Conservation (phyloP, 2,329 filamentous ascomycete genomes). For the Diaporthe destruens region DNA sequence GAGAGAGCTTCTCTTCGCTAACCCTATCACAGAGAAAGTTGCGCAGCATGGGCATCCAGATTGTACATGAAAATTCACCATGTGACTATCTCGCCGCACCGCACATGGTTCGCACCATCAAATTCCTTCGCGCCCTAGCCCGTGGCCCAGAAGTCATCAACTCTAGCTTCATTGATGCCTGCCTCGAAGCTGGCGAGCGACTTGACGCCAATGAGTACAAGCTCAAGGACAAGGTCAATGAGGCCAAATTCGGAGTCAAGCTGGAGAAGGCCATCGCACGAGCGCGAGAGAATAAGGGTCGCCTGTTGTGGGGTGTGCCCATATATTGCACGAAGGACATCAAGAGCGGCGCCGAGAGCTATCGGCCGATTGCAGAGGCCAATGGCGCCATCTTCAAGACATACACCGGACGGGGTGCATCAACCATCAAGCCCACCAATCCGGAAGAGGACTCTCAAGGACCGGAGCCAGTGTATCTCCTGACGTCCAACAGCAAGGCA, state of each 20-base stretch:
- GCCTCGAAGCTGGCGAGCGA: conserved; percentile 76
- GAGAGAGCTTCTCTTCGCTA: conserved; percentile 34
- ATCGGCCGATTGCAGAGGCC: conserved; percentile 85
- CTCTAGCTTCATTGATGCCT: conserved; percentile 82
- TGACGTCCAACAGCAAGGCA: conserved; percentile 75
- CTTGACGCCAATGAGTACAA: conserved; percentile 74
- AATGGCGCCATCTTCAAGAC: conserved; percentile 88
- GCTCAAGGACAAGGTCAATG: conserved; percentile 79
- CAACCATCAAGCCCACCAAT: conserved; percentile 74
- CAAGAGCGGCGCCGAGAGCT: conserved; percentile 85
- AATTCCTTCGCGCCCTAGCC: conserved; percentile 91
- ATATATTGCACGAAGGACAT: conserved; percentile 89
- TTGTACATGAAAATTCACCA: conserved; percentile 79
- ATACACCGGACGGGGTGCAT: conserved; percentile 80
- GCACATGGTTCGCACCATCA: conserved; percentile 87
- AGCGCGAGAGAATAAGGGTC: conserved; percentile 81
- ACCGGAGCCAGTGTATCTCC: conserved; percentile 83
- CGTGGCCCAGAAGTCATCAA: conserved; percentile 83
- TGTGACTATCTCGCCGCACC: conserved; percentile 92
- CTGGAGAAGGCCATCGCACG: conserved; percentile 76
- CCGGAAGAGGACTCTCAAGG: conserved; percentile 72
- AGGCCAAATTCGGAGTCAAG: conserved; percentile 77
- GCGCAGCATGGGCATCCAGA: conserved; percentile 83
- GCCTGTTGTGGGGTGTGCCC: conserved; percentile 79
- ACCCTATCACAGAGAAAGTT: conserved; percentile 74